Conservation (phyloP, 768 basidiomycete genomes). For the Tulasnella sp. region DNA sequence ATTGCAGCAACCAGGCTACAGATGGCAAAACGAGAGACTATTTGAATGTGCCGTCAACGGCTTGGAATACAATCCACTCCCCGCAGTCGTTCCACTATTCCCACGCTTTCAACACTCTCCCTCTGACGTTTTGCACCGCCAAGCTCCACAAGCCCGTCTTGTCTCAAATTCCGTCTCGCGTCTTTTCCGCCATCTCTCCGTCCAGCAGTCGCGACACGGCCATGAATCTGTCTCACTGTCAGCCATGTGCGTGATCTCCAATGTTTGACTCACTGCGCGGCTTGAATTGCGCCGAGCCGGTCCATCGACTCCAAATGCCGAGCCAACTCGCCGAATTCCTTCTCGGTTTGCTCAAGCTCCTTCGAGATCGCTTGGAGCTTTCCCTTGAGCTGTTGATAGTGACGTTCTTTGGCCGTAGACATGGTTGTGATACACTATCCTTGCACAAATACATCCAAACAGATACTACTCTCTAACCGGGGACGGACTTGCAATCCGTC, state of each 20-base stretch:
- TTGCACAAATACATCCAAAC: too few relatives aligned
- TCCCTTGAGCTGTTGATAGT: constrained; percentile 14
- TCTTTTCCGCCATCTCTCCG: constrained; percentile 6
- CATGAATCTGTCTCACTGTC: constrained; percentile 3
- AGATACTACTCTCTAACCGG: too few relatives aligned
- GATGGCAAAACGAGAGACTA: too few relatives aligned
- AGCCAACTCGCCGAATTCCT: constrained; percentile 11
- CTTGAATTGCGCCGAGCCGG: constrained; percentile 16
- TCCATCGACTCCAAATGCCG: constrained; percentile 15
- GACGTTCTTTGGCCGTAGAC: constrained; percentile 16
- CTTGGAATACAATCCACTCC: too few relatives aligned
- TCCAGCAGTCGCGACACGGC: constrained; percentile 12
- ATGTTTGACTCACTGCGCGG: constrained; percentile 8
- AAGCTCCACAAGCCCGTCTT: too few relatives aligned
- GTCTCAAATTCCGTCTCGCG: too few relatives aligned
- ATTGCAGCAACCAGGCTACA: neutral
- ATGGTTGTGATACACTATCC: too few relatives aligned
- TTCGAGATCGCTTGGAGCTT: constrained; percentile 16
- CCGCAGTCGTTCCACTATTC: neutral
- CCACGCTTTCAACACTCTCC: neutral
- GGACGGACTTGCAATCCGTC: constrained; percentile 13
- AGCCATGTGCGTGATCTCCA: neutral
- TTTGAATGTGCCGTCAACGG: neutral
- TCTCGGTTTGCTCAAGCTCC: constrained; percentile 12
- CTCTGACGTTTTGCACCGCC: neutral